phyloP scores from a whole-genome alignment of 2,329 filamentous ascomycete genomes.

The Colletotrichum viniferum region DNA sequence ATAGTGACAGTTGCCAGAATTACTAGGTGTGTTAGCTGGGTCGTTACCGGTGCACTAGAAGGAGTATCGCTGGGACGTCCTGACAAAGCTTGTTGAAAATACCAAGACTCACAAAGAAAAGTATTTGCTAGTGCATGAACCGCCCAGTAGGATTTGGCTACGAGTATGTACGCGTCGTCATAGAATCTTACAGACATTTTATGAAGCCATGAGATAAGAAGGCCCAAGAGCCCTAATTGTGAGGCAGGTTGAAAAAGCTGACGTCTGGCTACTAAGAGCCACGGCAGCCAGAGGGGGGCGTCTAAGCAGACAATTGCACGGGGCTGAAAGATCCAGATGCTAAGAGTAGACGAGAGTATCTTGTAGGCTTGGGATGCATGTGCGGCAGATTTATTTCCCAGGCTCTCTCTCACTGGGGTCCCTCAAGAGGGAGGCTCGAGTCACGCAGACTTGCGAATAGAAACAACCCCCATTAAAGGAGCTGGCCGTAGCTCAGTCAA shows the following conservation, averaged over 20 bases:
- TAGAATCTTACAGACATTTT: too few relatives aligned
- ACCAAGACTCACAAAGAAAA: background rate
- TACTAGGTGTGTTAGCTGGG: too few relatives aligned
- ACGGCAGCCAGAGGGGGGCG: background rate
- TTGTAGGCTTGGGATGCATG: background rate
- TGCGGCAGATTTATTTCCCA: background rate
- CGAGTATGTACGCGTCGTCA: background rate
- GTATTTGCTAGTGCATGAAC: too few relatives aligned
- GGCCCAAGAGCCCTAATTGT: background rate
- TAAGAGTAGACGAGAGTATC: rapidly evolving
- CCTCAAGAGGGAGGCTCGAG: background rate
- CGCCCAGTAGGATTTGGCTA: background rate
- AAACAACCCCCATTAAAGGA: background rate
- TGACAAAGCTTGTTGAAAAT: too few relatives aligned
- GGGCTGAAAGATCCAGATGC: too few relatives aligned
- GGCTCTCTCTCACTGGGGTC: rapidly evolving
- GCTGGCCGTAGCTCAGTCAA: too few relatives aligned
- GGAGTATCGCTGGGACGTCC: too few relatives aligned
- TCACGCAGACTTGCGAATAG: background rate
- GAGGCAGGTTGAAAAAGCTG: too few relatives aligned
- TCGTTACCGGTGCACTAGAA: too few relatives aligned
- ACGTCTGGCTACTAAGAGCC: too few relatives aligned
- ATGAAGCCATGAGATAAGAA: background rate
- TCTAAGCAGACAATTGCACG: rapidly evolving
- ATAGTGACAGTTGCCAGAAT: too few relatives aligned